Percentiles rank a stretch among this genome's conserved stretches.
These are phyloP conservation scores for Rhypophila decipiens DNA, from an alignment of 495 filamentous ascomycete genomes.

Conservation along the genomic window DNA sequence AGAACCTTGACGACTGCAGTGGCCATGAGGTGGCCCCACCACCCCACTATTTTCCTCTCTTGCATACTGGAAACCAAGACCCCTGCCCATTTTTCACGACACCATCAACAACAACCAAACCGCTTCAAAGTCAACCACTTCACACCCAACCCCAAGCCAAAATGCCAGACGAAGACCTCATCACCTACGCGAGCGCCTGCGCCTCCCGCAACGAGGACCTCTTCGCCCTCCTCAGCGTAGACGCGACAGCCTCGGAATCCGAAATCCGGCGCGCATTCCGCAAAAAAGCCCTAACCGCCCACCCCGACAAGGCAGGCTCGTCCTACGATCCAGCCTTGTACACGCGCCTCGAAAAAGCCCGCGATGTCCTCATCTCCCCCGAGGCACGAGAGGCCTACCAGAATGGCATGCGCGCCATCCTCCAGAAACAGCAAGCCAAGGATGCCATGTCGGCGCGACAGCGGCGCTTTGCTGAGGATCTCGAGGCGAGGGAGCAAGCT, in stretches of 20 bases:
- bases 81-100: no score
- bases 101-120: no score
- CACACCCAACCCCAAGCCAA: no score
- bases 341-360: slow-evolving; percentile 40
- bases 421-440: slow-evolving; percentile 25
- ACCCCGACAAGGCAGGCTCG: slow-evolving; percentile 44
- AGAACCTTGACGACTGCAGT: no score
- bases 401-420: slow-evolving; percentile 31
- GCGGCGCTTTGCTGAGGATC: slow-evolving; percentile 30
- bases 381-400: slow-evolving; percentile 38
- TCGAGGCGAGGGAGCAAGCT: slow-evolving; percentile 26
- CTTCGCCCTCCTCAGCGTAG: slow-evolving; percentile 36
- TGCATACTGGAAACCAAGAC: no score
- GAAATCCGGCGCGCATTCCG: slow-evolving; percentile 43
- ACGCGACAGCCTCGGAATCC: slow-evolving; percentile 32
- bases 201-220: slow-evolving; percentile 35
- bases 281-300: slow-evolving; percentile 39
- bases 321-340: slow-evolving; percentile 40
- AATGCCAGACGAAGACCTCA: slow-evolving; percentile 22
- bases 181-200: slow-evolving; percentile 34
- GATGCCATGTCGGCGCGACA: slow-evolving; percentile 25
- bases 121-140: no score
- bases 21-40: no score
- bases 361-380: slow-evolving; percentile 34
- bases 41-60: no score